phyloP scores from a whole-genome alignment of 2,329 filamentous ascomycete species.

The Beauveria bassiana region DNA sequence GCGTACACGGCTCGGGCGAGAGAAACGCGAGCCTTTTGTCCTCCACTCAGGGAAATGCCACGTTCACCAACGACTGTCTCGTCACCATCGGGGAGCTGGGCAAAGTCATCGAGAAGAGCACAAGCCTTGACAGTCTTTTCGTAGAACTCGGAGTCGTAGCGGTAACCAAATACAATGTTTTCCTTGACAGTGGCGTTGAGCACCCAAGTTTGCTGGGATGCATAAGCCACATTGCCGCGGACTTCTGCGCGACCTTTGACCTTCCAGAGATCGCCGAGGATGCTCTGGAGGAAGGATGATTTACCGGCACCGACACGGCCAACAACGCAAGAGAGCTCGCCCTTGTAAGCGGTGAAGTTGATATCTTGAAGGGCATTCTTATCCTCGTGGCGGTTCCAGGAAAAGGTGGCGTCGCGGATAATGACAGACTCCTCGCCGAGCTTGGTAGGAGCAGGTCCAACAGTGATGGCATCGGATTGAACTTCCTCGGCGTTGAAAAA shows the following conservation, averaged over 20 bases:
- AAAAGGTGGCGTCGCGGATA: conserved; percentile 80
- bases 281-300: conserved; percentile 80
- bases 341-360: conserved; percentile 82
- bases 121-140: conserved; percentile 88
- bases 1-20: conserved; percentile 93
- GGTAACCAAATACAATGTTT: conserved; percentile 94
- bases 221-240: conserved; percentile 79
- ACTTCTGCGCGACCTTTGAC: conserved; percentile 74
- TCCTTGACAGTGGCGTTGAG: conserved; percentile 97
- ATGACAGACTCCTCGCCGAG: conserved; percentile 78
- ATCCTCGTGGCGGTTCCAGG: conserved; percentile 80
- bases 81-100: conserved; percentile 87
- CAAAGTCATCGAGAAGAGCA: conserved; percentile 83
- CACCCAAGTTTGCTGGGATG: conserved; percentile 89
- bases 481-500: conserved; percentile 87
- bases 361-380: conserved; percentile 71
- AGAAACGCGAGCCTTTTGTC: conserved; percentile 90
- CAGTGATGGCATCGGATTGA: conserved; percentile 71
- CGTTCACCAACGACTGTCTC: conserved; percentile 95
- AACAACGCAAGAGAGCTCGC: conserved; percentile 86
- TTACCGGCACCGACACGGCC: conserved; percentile 93
- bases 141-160: conserved; percentile 90
- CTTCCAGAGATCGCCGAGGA: conserved; percentile 91
- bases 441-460: conserved; percentile 63
- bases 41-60: conserved; percentile 90